phyloP scores from a whole-genome alignment of 176 grass and related monocot species.

The Rhynchospora breviuscula region DNA sequence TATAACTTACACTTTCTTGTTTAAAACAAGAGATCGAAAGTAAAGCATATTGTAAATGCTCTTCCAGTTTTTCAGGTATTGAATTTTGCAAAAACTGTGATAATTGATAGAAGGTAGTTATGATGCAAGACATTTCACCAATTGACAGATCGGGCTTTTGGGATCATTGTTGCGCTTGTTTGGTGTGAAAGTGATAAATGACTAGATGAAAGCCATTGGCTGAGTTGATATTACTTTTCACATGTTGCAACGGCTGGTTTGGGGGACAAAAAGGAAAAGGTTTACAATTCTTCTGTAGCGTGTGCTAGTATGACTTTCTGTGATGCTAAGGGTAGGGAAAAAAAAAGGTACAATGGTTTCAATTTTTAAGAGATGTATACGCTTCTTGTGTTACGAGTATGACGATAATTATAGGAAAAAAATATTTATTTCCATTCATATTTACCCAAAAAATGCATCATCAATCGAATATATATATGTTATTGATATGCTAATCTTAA shows the following conservation, averaged over 20 bases:
- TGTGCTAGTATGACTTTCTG: too few relatives aligned
- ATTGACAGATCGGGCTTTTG: slow-evolving; percentile 13
- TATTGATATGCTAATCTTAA: too few relatives aligned
- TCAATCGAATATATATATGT: too few relatives aligned
- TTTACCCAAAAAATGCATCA: too few relatives aligned
- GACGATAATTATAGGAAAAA: too few relatives aligned
- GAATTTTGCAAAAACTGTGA: not conserved
- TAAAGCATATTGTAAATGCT: not conserved
- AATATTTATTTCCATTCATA: too few relatives aligned
- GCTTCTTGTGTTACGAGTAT: too few relatives aligned
- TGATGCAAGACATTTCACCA: slow-evolving; percentile 13
- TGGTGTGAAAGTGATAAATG: not conserved
- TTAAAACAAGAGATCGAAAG: too few relatives aligned
- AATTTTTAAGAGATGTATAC: too few relatives aligned
- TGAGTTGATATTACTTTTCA: not conserved
- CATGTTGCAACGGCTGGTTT: not conserved
- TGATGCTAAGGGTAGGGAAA: not conserved
- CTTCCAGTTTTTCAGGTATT: not conserved
- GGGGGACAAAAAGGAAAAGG: not conserved
- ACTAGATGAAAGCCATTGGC: not conserved
- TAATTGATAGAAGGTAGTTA: not conserved
- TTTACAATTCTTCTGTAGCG: not conserved
- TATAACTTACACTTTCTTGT: not conserved
- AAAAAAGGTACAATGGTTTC: too few relatives aligned
- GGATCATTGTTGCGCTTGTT: not conserved